These are phyloP conservation scores for Amanita rimosa DNA, from an alignment of 768 basidiomycete genomes.

Conservation along the genomic window DNA sequence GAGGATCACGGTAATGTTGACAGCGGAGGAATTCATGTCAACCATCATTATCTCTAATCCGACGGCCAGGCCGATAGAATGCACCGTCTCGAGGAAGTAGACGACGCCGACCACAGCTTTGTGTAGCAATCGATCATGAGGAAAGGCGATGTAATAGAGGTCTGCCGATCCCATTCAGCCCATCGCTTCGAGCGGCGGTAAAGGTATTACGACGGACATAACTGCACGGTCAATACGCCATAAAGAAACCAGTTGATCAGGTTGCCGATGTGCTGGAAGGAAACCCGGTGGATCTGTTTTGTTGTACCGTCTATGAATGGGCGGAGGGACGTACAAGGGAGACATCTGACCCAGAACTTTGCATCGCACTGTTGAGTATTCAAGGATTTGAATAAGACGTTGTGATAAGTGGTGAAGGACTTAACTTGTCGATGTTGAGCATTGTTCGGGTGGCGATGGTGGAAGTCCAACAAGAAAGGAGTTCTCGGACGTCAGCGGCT, in stretches of 20 bases:
- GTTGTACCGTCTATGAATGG: neutral
- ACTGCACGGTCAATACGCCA: constrained; percentile 12
- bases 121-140: constrained; percentile 6
- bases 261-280: constrained; percentile 9
- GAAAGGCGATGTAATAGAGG: constrained; percentile 12
- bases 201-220: constrained; percentile 6
- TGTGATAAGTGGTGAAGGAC: neutral
- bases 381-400: neutral
- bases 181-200: too few species aligned
- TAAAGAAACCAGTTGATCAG: constrained; percentile 11
- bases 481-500: neutral
- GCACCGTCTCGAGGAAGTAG: constrained; percentile 10
- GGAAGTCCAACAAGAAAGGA: neutral
- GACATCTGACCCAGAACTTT: neutral
- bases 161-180: constrained; percentile 4
- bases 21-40: neutral
- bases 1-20: neutral
- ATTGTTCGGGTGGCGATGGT: neutral
- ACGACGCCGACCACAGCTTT: constrained; percentile 9
- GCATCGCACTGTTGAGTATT: neutral
- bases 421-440: neutral
- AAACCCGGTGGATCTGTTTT: neutral
- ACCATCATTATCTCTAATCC: constrained; percentile 3
- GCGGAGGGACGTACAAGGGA: neutral
- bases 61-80: constrained; percentile 3